A percentile compares a stretch with the other conserved stretches of the same genome.
These are phyloP conservation scores for Durusdinium trenchii DNA, from an alignment of 73 alveolate genomes.

Conservation along the genomic window DNA sequence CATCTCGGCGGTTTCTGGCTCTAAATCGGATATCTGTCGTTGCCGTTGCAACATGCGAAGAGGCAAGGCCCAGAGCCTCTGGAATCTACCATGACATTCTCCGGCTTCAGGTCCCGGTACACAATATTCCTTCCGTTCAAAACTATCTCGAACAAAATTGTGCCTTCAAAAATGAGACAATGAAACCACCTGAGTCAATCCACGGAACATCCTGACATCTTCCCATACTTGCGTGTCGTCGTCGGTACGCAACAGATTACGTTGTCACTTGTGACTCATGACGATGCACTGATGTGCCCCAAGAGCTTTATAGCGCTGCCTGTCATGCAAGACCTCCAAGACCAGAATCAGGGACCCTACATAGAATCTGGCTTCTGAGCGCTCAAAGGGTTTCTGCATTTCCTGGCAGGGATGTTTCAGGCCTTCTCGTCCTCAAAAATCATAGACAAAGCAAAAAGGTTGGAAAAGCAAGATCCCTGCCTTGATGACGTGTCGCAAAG, in stretches of 20 bases:
- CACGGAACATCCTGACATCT: too few species aligned
- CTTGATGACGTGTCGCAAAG: conserved; percentile 67
- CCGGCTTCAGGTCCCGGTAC: conserved; percentile 83
- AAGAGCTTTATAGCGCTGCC: neutral
- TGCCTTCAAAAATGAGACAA: neutral
- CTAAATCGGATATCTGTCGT: too few species aligned
- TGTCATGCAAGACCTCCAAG: conserved; percentile 86
- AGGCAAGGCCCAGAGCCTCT: too few species aligned
- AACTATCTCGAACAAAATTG: neutral
- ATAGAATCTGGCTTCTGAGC: conserved; percentile 55
- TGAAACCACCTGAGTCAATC: too few species aligned
- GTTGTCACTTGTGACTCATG: too few species aligned
- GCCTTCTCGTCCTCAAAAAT: neutral
- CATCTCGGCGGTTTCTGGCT: too few species aligned
- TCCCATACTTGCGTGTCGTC: too few species aligned
- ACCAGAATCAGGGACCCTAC: conserved; percentile 78
- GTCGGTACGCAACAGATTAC: too few species aligned
- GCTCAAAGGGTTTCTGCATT: neutral
- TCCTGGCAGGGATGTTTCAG: neutral
- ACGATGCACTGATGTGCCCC: too few species aligned
- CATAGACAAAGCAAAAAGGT: neutral
- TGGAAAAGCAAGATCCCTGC: neutral
- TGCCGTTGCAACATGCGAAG: too few species aligned
- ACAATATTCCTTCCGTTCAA: conserved; percentile 28
- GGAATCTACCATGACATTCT: conserved; percentile 82